These are phyloP conservation scores for Thalassiosira hispida DNA, from an alignment of 352 stramenopile genomes.

Conservation along the genomic window DNA sequence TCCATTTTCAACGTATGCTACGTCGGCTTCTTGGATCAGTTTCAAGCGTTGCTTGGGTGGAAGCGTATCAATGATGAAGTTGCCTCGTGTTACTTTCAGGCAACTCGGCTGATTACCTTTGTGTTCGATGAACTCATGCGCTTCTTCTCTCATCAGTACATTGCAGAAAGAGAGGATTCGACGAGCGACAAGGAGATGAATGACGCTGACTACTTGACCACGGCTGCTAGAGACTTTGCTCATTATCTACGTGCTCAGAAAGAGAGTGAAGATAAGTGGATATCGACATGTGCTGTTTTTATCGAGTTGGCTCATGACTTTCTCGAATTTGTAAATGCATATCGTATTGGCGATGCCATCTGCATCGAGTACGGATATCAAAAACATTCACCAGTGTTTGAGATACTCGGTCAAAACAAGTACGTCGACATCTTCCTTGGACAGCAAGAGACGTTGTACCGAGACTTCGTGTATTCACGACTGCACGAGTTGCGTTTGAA, in stretches of 20 bases:
- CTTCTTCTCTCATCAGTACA: constrained; percentile 6
- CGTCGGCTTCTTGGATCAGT: background rate
- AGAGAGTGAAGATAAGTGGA: background rate
- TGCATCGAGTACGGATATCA: constrained; percentile 2
- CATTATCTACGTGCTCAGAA: background rate
- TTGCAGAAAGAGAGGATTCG: background rate
- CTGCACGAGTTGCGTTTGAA: background rate
- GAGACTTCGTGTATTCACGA: background rate
- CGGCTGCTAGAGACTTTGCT: background rate
- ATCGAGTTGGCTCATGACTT: background rate
- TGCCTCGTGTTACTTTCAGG: background rate
- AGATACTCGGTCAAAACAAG: background rate
- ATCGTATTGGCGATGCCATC: background rate
- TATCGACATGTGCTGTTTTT: background rate
- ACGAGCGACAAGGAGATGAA: background rate
- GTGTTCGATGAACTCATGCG: background rate
- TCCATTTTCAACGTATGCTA: constrained; percentile 2
- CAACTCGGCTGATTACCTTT: constrained; percentile 5
- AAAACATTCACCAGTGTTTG: background rate
- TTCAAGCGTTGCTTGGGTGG: background rate
- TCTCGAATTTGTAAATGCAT: background rate
- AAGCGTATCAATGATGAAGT: background rate
- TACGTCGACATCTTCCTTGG: background rate
- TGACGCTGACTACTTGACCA: background rate
- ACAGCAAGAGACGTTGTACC: background rate